Evolutionary conservation across 768 basidiomycete genomes (phyloP), one percentile per base, ranked within the genome.

Genomic region (Mycena albidolilacea): DNA sequence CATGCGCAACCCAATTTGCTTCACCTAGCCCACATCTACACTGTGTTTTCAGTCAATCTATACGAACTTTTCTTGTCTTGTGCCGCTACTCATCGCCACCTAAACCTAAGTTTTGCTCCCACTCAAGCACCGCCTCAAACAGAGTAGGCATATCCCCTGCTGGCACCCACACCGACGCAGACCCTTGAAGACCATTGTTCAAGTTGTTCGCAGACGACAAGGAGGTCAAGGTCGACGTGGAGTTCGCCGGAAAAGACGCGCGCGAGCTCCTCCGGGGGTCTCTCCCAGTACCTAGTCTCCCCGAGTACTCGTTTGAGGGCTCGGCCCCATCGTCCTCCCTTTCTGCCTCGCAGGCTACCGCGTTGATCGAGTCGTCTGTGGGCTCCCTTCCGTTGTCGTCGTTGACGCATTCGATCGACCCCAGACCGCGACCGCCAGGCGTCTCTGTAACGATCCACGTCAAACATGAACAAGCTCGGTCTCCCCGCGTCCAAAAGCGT

Each of bases 271-370:
- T 96, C 41, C 91, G 93, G 12, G 93, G 91, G 1, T 92, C 95
- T 5, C 84, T 96, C 19, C 94, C 94, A 2, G 85, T 82, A 37
- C 88, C 89, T 39, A 87, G 86, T 69, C 82, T 92, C 43, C 86
- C 88, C 1, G 94, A 95, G 54, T 94, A 92, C 79, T 94, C 94
- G 2, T 95, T 95, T 73, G 94, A 96, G 76, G 87, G 84, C 21
- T 84, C 86, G 11, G 79, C 81, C 43, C 80, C 79, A 19, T 80
- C 80, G n/a, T 79, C 82, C 5, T 80, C 84, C 15, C 39, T 60
- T n/a, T 43, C 67, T 21, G 57, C 67, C 7, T 70, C 74, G 10
- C 74, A 75, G 48, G 30, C 80, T 80, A 52, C 80, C 80, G 4
- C 30, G 30, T 35, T 75, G 78, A 35, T 82, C 79, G 74, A 82